phyloP scores from a whole-genome alignment of 495 filamentous ascomycete species.

The Neurospora sp. region DNA sequence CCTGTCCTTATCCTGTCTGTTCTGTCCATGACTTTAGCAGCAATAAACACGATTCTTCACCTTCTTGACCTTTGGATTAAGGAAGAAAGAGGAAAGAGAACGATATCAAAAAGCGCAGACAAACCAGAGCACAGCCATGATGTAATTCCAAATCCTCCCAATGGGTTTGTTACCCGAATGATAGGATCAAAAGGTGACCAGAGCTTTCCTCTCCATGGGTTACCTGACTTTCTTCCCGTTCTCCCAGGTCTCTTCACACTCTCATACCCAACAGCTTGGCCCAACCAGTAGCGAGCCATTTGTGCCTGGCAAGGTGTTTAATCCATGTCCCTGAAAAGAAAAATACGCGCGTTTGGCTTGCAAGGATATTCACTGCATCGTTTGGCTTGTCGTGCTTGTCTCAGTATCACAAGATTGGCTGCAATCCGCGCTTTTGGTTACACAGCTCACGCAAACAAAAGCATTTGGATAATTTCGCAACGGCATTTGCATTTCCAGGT shows the following conservation, averaged over 20 bases:
- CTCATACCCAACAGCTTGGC: neutral
- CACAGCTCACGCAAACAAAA: neutral
- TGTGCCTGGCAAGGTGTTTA: neutral
- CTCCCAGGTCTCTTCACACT: neutral
- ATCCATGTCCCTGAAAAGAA: neutral
- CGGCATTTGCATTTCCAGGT: neutral
- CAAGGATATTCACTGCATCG: neutral
- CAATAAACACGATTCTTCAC: neutral
- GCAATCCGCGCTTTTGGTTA: neutral
- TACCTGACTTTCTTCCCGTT: neutral
- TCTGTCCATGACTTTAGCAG: neutral
- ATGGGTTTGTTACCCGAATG: neutral
- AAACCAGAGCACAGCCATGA: neutral
- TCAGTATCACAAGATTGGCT: neutral
- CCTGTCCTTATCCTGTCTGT: neutral
- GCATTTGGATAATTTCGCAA: neutral
- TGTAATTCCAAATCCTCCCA: neutral
- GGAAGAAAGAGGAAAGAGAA: neutral
- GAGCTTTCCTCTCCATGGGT: neutral
- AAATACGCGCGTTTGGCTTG: neutral
- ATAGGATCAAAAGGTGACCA: neutral
- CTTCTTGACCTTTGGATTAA: neutral
- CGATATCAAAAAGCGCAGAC: neutral
- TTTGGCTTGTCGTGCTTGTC: neutral
- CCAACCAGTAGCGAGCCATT: neutral